Base-by-base conservation (phyloP, 140 eudicot genomes). In the Cichorium intybus region DNA sequence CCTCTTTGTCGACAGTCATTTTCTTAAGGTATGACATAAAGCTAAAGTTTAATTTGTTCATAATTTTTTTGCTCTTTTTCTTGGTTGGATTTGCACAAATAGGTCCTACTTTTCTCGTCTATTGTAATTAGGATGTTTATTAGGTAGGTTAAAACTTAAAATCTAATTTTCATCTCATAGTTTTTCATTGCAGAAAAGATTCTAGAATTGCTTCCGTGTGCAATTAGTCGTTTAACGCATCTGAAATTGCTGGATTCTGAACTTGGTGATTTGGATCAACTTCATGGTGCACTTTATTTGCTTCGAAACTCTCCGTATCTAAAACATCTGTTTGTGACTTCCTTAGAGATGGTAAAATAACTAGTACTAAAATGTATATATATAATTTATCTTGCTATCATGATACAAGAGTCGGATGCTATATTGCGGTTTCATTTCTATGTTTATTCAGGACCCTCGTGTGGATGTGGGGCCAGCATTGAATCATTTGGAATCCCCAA, bases 191-290 rank as follows among this genome's bases (percentile, higher is more conserved):
- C n/a, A 23, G 18, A 24, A 10, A 11, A 23, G 7, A 23, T 52
- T 24, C 18, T 9, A 10, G 22, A 52, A 4, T 4, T 6, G 15
- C 58, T 24, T 52, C 58, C 33, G 7, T n/a, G 4, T 52, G 16
- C 29, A 3, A 16, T 22, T 23, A 10, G 22, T 52, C 10, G 29
- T 12, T 23, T 52, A 52, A 22, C 4, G 18, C 7, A 0, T 52
- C 24, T 55, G 37, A 0, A 12, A 22, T 55, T 55, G 17, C 0
- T 55, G 3, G 9, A 26, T n/a, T 55, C 14, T 55, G 21, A 26
- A 55, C 39, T 55, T 55, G 1, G 12, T 26, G 60, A 55, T 55
- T 5, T 55, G 62, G 62, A 56, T 28, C 62, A 27, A 28, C 43
- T 56, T 55, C 39, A 4, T 6, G 17, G 39, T 55, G 61, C 39